Conservation (phyloP, 495 filamentous ascomycete species). For the Aspergillus ostianus region DNA sequence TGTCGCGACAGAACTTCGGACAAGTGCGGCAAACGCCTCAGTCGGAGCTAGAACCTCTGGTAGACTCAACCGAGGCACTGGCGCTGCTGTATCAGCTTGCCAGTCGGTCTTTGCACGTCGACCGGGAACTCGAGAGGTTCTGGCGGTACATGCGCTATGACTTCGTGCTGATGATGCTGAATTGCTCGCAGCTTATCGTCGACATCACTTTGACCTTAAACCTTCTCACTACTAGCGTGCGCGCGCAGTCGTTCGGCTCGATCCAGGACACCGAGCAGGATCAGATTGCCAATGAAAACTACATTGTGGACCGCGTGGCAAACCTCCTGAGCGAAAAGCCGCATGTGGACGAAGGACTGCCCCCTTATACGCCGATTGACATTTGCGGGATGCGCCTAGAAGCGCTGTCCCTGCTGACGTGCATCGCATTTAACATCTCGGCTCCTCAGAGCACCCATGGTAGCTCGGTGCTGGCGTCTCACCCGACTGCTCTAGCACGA, state of each 20-base stretch:
- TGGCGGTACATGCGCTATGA: conserved; percentile 62
- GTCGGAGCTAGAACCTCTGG: conserved; percentile 44
- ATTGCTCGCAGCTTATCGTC: conserved; percentile 53
- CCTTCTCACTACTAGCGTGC: conserved; percentile 59
- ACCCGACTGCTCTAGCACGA: conserved; percentile 55
- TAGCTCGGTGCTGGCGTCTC: conserved; percentile 49
- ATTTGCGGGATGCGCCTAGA: conserved; percentile 56
- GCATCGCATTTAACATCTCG: conserved; percentile 42
- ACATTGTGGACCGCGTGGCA: conserved; percentile 59
- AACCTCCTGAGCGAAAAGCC: conserved; percentile 58
- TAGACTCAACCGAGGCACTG: conserved; percentile 57
- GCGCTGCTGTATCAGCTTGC: conserved; percentile 57
- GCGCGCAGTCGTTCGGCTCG: conserved; percentile 57
- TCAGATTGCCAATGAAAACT: conserved; percentile 54
- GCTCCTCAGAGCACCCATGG: conserved; percentile 45
- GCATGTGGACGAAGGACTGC: conserved; percentile 44
- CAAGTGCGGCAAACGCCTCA: conserved; percentile 41
- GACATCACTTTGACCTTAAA: conserved; percentile 58
- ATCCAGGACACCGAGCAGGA: conserved; percentile 51
- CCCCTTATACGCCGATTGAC: conserved; percentile 46
- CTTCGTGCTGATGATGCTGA: conserved; percentile 64
- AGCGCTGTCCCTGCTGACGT: conserved; percentile 54
- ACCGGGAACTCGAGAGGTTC: conserved; percentile 46
- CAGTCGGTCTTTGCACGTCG: conserved; percentile 43
- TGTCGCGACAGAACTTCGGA: conserved; percentile 37